A percentile compares a stretch with the other conserved stretches of the same genome.
Conservation (phyloP, 305 asterid species). For the Andrographis paniculata region DNA sequence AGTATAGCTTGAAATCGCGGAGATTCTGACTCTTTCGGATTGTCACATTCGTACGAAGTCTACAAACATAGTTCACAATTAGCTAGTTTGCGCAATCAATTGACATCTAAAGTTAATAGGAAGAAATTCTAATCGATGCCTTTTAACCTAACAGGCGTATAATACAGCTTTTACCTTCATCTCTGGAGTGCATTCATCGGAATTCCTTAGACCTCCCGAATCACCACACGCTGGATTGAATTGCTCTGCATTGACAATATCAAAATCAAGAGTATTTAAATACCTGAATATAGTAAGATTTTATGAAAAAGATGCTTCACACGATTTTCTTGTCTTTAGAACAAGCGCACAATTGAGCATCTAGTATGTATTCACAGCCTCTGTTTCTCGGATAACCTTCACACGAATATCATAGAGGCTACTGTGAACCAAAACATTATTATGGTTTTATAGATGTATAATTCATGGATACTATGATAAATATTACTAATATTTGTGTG, state of each 20-base stretch:
- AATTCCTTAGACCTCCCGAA: constrained; percentile 53
- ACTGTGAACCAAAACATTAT: too few relatives aligned
- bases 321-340: too few relatives aligned
- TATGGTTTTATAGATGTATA: too few relatives aligned
- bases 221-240: constrained; percentile 62
- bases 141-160: neutral
- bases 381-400: too few relatives aligned
- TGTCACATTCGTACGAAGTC: constrained; percentile 72
- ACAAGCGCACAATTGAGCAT: too few relatives aligned
- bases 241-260: constrained; percentile 34
- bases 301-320: too few relatives aligned
- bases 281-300: too few relatives aligned
- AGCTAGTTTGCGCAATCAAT: constrained; percentile 9
- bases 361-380: too few relatives aligned
- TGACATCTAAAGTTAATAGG: neutral
- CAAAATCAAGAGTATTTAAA: neutral
- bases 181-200: constrained; percentile 82
- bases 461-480: too few relatives aligned
- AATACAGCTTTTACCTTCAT: constrained; percentile 60
- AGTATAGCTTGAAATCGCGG: constrained; percentile 99
- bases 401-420: too few relatives aligned
- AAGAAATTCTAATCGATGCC: neutral
- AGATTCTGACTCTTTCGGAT: constrained; percentile 98
- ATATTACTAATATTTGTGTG: too few relatives aligned
- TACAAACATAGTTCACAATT: constrained; percentile 23